Evolutionary conservation across 257 asterid genomes (phyloP).

Genomic region (Nicotiana tabacum): DNA sequence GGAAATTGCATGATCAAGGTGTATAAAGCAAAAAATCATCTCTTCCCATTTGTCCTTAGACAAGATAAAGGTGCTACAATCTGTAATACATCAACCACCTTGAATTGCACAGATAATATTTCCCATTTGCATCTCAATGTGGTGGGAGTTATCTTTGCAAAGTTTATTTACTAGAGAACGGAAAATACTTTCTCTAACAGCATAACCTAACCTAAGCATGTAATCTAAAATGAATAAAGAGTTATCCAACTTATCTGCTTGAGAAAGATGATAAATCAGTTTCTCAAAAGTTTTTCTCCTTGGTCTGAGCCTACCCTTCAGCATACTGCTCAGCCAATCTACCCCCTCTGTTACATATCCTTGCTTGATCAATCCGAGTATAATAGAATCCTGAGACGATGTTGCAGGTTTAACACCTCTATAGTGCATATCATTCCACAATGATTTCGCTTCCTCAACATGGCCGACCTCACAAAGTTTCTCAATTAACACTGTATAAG

Average conservation of each 20-base stretch:
- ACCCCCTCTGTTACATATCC: constrained; percentile 40
- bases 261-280: constrained; percentile 34
- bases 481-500: constrained; percentile 34
- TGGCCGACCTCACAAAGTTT: constrained; percentile 44
- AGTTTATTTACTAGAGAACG: constrained; percentile 38
- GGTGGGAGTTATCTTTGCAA: constrained; percentile 30
- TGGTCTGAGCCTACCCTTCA: constrained; percentile 38
- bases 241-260: constrained; percentile 35
- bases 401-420: constrained; percentile 38
- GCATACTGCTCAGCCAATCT: constrained; percentile 42
- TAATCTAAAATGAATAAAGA: constrained; percentile 37
- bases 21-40: not conserved
- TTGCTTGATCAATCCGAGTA: constrained; percentile 41
- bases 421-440: constrained; percentile 53
- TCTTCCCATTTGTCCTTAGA: not conserved
- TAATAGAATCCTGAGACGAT: constrained; percentile 31
- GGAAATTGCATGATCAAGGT: not conserved
- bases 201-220: constrained; percentile 51
- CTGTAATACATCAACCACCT: not conserved
- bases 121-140: constrained; percentile 18
- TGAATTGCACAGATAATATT: constrained; percentile 16
- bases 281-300: constrained; percentile 42
- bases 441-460: constrained; percentile 42
- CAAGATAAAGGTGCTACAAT: not conserved
- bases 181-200: constrained; percentile 23